A percentile compares a stretch with the other conserved stretches of the same genome.
phyloP scores from a whole-genome alignment of 257 asterid genomes.

The Solanum infundibuliforme region DNA sequence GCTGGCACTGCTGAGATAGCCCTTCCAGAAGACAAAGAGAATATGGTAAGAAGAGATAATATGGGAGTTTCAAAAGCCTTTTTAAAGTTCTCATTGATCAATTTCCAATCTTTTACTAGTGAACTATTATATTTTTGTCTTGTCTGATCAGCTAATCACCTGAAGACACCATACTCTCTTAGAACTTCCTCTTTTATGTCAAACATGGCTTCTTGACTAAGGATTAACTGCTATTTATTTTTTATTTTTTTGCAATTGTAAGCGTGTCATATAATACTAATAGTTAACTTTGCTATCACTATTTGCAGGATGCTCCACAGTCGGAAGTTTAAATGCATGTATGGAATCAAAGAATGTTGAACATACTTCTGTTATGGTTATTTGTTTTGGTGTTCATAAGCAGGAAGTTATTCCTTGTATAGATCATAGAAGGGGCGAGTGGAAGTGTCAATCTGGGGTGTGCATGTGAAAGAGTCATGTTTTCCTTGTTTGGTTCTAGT shows the following conservation, averaged over 20 bases:
- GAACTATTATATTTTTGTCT: background rate
- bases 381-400: constrained; percentile 21
- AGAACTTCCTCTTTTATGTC: background rate
- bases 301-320: constrained; percentile 32
- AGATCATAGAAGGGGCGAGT: constrained; percentile 14
- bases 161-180: background rate
- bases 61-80: background rate
- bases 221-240: background rate
- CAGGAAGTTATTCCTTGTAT: constrained; percentile 28
- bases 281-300: background rate
- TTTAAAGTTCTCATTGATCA: background rate
- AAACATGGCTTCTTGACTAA: background rate
- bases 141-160: background rate
- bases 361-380: background rate
- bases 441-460: constrained; percentile 20
- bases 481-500: background rate
- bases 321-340: constrained; percentile 22
- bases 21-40: constrained; percentile 72
- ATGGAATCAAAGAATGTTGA: background rate
- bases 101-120: background rate
- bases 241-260: background rate
- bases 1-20: constrained; percentile 28
- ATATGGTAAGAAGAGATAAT: constrained; percentile 34
- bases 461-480: constrained; percentile 7
- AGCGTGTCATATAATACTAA: background rate